Evolutionary conservation across 108 stramenopile species (phyloP), one percentile per base, ranked within the genome.

Genomic region (Discostella pseudostelligera): DNA sequence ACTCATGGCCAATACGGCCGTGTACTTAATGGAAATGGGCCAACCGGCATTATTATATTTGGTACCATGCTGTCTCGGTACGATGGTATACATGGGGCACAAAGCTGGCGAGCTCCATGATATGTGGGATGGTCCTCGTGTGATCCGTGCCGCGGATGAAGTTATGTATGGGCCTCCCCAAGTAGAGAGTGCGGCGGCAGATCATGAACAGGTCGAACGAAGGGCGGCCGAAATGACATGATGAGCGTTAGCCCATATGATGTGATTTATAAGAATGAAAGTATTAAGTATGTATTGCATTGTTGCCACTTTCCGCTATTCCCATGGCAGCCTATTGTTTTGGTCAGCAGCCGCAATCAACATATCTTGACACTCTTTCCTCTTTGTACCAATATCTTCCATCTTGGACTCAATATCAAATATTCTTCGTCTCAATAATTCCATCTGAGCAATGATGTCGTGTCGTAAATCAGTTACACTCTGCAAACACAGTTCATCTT

Each of bases 1-100:
- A 36, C 35, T 76, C 55, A 74, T 87, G 77, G 92, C 94, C 10
- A 87, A 87, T 75, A 29, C 82, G 24, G 94, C 88, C 1, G 90
- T 95, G 17, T 78, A 86, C 62, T 8, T 85, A 3, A 88, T 88
- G 80, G 55, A 84, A 53, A 77, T 81, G 71, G 93, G 93, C 0
- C 93, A 94, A 60, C 93, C 93, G 19, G 93, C 93, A 9, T 62
- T 94, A 11, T 72, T 94, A 32, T 94, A 94, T 70, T 57, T 94
- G 16, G 90, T 90, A 8, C 93, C 93, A 32, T 83, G 82, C 68
- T 87, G 85, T 32, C 66, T 94, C 11, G 87, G 87, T 1, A 68
- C 83, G 25, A 80, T 92, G 54, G 40, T 73, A 11, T 59, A 67
- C 47, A 56, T 89, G 39, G 84, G 84, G 13, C 69, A 74, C 24